Evolutionary conservation across 1,139 yeast species (phyloP).

Genomic region (Chernovozyma aurita): DNA sequence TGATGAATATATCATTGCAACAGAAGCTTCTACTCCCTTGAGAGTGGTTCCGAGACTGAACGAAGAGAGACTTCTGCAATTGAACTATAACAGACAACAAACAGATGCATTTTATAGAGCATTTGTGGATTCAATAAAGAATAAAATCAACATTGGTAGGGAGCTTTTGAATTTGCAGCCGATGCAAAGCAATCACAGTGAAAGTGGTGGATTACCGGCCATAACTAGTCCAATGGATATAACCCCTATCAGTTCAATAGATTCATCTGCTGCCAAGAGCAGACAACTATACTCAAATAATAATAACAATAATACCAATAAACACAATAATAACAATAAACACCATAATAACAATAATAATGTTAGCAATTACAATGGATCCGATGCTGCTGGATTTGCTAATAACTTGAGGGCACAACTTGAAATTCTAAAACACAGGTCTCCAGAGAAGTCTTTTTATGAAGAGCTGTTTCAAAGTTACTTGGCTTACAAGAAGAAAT

Average conservation of each 20-base stretch:
- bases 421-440: conserved; percentile 1
- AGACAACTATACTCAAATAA: conserved; percentile 36
- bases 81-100: conserved; percentile 18
- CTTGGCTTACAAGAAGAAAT: conserved; percentile 29
- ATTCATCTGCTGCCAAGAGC: conserved; percentile 3
- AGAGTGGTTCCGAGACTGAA: conserved; percentile 33
- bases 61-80: conserved; percentile 19
- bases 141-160: conserved; percentile 28
- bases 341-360: no score
- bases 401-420: not conserved
- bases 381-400: no score
- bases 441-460: conserved; percentile 3
- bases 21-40: conserved; percentile 29
- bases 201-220: conserved; percentile 1
- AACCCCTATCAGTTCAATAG: conserved; percentile 13
- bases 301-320: no score
- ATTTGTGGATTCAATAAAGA: conserved; percentile 28
- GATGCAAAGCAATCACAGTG: not conserved
- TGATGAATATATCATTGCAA: conserved; percentile 38
- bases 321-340: no score
- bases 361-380: not conserved
- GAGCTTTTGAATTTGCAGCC: conserved; percentile 11
- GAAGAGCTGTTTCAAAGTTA: conserved; percentile 6
- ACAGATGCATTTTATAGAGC: conserved; percentile 31
- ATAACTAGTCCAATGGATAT: conserved; percentile 8